Evolutionary conservation across 805 yeast species (phyloP), one percentile per base, ranked within the genome.

Genomic region (Candida pini): DNA sequence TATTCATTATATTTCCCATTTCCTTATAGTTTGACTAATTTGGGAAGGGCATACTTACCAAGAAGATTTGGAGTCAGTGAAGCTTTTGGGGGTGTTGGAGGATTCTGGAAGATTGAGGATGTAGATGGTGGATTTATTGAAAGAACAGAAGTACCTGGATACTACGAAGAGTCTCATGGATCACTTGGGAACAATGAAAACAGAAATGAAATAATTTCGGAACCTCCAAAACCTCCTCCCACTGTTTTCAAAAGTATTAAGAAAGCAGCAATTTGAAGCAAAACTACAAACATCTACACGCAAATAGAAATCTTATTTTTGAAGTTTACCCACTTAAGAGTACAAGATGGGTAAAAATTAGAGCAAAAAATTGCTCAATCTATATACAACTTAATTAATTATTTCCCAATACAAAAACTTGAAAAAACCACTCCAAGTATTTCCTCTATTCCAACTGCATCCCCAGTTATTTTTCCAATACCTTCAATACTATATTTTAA

Each of bases 371-470:
- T 25, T 12, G 5, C 18, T 26, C 8, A 10, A 26, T 14, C 7
- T 26, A 6, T 26, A 5, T 14, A 26, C 9, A 26, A 26, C 6
- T 14, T 26, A 35, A 16, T 28, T 28, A 24, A 26, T 40, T 46
- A 90, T 57, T 90, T 90, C 0, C 98, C 98, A 16, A 92, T 87
- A 58, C 98, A 92, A 55, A 92, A 92, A 41, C 78, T 82, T 2
- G 95, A 79, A 53, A 92, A 92, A 0, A 92, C 92, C 1, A 85
- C 90, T 1, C 92, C 96, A 5, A 92, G 63, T 1, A 92, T 78
- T 51, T 92, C 97, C 47, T 92, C 97, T 0, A 89, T 70, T 0
- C 95, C 95, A 10, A 90, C 76, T 0, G 86, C 73, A 26, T 84
- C 83, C 1, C 97, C 98, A 0, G 97, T 89, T 18, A 92, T 83